Conservation (phyloP, 805 yeast genomes). For the Cephaloascus fragrans region DNA sequence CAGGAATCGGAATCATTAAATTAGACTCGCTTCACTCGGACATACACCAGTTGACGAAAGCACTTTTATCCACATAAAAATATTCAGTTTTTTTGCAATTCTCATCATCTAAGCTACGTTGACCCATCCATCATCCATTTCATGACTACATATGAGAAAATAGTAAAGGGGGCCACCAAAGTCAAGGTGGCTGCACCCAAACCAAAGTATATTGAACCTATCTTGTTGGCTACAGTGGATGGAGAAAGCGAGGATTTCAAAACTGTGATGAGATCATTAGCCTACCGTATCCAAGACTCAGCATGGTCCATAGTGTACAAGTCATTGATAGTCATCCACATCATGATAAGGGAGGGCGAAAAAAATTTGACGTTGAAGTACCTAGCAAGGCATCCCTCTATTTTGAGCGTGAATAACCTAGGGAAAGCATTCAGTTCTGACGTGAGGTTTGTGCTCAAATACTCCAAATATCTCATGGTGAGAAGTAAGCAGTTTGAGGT, state of each 20-base stretch:
- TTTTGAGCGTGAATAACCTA: constrained; percentile 32
- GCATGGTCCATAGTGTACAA: constrained; percentile 93
- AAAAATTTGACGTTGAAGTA: constrained; percentile 61
- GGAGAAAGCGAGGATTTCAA: constrained; percentile 47
- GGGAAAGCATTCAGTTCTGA: constrained; percentile 32
- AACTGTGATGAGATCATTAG: constrained; percentile 59
- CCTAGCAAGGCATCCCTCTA: constrained; percentile 38
- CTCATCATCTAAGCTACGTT: no score
- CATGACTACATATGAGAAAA: constrained; percentile 63
- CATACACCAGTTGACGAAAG: no score
- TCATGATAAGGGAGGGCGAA: constrained; percentile 90
- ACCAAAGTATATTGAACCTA: constrained; percentile 91
- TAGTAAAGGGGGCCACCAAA: constrained; percentile 73
- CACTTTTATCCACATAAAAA: no score
- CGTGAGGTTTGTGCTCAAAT: constrained; percentile 47
- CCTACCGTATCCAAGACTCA: constrained; percentile 55
- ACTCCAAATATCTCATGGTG: constrained; percentile 59
- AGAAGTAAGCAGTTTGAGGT: constrained; percentile 63
- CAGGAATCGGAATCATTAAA: no score
- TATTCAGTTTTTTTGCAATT: no score
- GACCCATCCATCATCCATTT: no score
- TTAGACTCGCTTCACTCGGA: no score
- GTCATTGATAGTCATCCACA: constrained; percentile 73
- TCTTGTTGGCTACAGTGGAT: constrained; percentile 57
- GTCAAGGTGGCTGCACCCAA: constrained; percentile 94